Conservation (phyloP, 2,329 filamentous ascomycete species). For the Neoarthrinium moseri region DNA sequence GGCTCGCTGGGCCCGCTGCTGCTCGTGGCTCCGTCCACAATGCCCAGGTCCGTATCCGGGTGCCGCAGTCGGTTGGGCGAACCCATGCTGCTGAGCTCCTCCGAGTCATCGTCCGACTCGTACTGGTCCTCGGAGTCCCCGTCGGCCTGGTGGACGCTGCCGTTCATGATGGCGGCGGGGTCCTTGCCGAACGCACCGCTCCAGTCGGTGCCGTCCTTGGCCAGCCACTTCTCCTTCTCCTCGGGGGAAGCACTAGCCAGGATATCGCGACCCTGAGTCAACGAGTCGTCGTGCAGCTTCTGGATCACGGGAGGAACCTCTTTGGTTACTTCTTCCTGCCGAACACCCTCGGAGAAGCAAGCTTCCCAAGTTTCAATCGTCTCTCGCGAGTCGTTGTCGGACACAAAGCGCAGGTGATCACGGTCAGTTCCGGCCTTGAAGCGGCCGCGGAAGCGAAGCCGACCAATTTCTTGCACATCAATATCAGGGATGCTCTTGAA, state of each 20-base stretch:
- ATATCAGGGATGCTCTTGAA: constrained; percentile 69
- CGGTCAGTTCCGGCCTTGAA: constrained; percentile 92
- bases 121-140: constrained; percentile 38
- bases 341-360: constrained; percentile 83
- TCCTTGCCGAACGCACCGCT: constrained; percentile 81
- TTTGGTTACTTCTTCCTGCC: constrained; percentile 65
- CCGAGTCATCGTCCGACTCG: constrained; percentile 25
- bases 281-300: constrained; percentile 76
- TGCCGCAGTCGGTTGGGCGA: constrained; percentile 20
- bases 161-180: constrained; percentile 51
- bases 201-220: constrained; percentile 82
- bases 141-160: constrained; percentile 23
- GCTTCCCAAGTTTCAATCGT: constrained; percentile 95
- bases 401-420: constrained; percentile 78
- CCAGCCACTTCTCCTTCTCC: constrained; percentile 75
- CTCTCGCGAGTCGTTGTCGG: constrained; percentile 85
- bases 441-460: constrained; percentile 73
- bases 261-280: constrained; percentile 78
- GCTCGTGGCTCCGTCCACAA: constrained; percentile 39
- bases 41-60: constrained; percentile 24
- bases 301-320: constrained; percentile 73
- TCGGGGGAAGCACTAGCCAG: constrained; percentile 70
- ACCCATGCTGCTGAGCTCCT: constrained; percentile 18
- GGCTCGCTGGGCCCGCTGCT: constrained; percentile 12
- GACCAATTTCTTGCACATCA: constrained; percentile 75